Conservation (phyloP, 495 filamentous ascomycete species). For the Penicillium macrosclerotiorum region DNA sequence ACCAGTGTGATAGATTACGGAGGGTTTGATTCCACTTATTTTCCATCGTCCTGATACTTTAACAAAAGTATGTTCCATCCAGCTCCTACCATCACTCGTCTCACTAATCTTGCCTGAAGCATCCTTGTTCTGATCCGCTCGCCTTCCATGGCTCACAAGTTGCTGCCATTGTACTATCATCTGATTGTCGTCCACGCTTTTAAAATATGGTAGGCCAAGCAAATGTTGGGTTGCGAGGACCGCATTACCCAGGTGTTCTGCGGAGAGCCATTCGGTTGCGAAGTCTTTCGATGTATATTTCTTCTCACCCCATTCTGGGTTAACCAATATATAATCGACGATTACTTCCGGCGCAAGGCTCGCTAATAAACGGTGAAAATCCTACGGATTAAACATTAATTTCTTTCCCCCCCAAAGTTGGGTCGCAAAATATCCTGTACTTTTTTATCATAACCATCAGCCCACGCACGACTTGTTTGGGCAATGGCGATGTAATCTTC, state of each 20-base stretch:
- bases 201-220: constrained; percentile 25
- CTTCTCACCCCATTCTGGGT: not conserved
- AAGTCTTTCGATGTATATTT: constrained; percentile 14
- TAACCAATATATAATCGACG: not conserved
- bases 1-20: not conserved
- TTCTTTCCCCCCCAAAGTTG: no score
- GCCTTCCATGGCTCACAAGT: constrained; percentile 21
- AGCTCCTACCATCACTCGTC: not conserved
- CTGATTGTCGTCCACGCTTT: constrained; percentile 19
- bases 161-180: constrained; percentile 29
- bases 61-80: not conserved
- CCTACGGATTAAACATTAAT: not conserved
- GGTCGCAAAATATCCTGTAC: constrained; percentile 1
- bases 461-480: constrained; percentile 20
- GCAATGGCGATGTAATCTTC: constrained; percentile 24
- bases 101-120: not conserved
- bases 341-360: not conserved
- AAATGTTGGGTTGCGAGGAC: constrained; percentile 29
- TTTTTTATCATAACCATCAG: constrained; percentile 29
- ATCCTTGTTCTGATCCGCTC: constrained; percentile 6
- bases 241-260: constrained; percentile 20
- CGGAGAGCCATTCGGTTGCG: constrained; percentile 18
- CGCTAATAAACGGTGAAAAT: not conserved
- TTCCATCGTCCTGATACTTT: not conserved
- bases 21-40: not conserved